Percentiles rank a stretch among this genome's conserved stretches.
Conservation (phyloP, 1,139 yeast genomes). For the Blastobotrys malaysiensis region DNA sequence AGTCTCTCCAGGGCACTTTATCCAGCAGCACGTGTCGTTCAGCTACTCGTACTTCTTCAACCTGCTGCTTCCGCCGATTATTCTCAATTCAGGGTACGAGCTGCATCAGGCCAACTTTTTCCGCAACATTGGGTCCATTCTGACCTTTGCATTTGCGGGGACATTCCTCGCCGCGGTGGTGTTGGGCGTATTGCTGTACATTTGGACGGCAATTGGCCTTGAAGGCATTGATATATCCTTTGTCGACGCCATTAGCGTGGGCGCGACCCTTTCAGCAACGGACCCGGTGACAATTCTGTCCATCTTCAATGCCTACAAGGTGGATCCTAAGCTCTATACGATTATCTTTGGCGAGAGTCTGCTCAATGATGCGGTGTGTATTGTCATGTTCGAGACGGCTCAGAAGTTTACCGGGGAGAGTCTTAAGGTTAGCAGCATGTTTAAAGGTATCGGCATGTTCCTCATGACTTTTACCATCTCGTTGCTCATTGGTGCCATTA, state of each 20-base stretch:
- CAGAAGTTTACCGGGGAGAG: slow-evolving; percentile 90
- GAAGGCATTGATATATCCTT: slow-evolving; percentile 86
- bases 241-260: slow-evolving; percentile 94
- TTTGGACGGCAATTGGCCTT: slow-evolving; percentile 89
- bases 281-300: slow-evolving; percentile 97
- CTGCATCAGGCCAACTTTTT: slow-evolving; percentile 93
- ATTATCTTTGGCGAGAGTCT: slow-evolving; percentile 95
- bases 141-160: slow-evolving; percentile 96
- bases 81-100: slow-evolving; percentile 93
- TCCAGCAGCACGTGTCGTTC: slow-evolving; percentile 94
- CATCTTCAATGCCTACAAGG: slow-evolving; percentile 94
- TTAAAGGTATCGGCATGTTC: slow-evolving; percentile 92
- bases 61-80: slow-evolving; percentile 90
- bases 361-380: slow-evolving; percentile 94
- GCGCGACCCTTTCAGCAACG: slow-evolving; percentile 96
- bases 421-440: slow-evolving; percentile 68
- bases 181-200: slow-evolving; percentile 72
- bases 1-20: slow-evolving; percentile 90
- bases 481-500: slow-evolving; percentile 80
- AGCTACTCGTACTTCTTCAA: slow-evolving; percentile 93
- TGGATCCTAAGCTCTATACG: slow-evolving; percentile 94
- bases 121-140: slow-evolving; percentile 81
- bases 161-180: slow-evolving; percentile 90
- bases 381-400: slow-evolving; percentile 98
- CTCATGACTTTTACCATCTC: slow-evolving; percentile 90